Conservation (phyloP, 371 early-diverging fungal genomes). For the Mortierella sp. region DNA sequence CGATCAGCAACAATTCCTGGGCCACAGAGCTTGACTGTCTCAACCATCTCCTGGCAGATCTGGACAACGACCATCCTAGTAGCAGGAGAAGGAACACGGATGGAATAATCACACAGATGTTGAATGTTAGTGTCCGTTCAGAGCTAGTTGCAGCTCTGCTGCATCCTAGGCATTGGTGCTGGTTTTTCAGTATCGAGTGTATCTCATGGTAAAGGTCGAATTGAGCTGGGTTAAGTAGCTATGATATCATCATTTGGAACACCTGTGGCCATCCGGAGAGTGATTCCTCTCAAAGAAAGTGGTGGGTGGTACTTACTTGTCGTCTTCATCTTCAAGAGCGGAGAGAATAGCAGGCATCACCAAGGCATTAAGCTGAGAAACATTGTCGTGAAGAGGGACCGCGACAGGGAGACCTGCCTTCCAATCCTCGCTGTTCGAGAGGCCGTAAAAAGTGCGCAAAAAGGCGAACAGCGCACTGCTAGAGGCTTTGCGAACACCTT, state of each 20-base stretch:
- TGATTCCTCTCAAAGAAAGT: not conserved
- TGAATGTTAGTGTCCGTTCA: no score
- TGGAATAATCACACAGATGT: constrained; percentile 1
- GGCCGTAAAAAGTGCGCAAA: constrained; percentile 76
- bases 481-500: constrained; percentile 86
- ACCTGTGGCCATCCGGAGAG: constrained; percentile 10
- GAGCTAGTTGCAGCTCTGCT: no score
- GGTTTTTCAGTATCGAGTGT: constrained; percentile 41
- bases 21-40: constrained; percentile 79
- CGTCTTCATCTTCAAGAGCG: constrained; percentile 86
- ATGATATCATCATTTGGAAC: constrained; percentile 36
- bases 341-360: constrained; percentile 76
- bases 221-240: constrained; percentile 53
- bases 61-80: constrained; percentile 78
- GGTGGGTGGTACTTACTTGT: constrained; percentile 59
- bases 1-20: constrained; percentile 77
- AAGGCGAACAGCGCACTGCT: constrained; percentile 78
- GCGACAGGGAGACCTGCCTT: constrained; percentile 73
- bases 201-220: constrained; percentile 44
- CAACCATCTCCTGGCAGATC: constrained; percentile 77
- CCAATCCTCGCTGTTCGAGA: constrained; percentile 77
- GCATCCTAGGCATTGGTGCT: no score
- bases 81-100: not conserved
- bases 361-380: constrained; percentile 71
- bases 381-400: constrained; percentile 79